These are phyloP conservation scores for Garcileccinum viscosum DNA, from an alignment of 1,284 basidiomycete species.

Conservation along the genomic window DNA sequence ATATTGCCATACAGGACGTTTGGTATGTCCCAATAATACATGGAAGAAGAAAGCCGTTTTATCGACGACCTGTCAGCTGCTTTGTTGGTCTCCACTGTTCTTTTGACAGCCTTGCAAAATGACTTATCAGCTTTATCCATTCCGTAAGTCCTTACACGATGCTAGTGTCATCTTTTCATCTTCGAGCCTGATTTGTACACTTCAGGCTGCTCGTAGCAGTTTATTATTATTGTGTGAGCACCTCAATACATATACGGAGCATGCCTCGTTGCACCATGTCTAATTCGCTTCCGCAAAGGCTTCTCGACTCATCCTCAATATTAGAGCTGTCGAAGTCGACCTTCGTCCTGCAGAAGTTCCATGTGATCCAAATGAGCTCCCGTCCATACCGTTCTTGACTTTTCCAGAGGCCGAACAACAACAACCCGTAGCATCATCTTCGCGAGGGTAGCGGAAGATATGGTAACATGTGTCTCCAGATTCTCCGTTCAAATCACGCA, in stretches of 20 bases:
- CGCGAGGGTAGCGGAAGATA: constrained; percentile 1
- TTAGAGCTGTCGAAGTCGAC: constrained; percentile 17
- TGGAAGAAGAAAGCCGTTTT: not conserved
- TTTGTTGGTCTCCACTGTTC: constrained; percentile 24
- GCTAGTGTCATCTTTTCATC: not conserved
- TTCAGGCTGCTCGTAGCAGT: constrained; percentile 20
- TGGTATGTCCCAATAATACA: constrained; percentile 6
- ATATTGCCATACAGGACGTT: constrained; percentile 19
- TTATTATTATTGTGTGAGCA: constrained; percentile 31
- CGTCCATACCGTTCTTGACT: not conserved
- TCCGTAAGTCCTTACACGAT: constrained; percentile 15
- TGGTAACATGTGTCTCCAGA: not conserved
- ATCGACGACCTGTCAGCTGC: constrained; percentile 6
- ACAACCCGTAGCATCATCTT: constrained; percentile 20
- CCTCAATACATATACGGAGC: not conserved
- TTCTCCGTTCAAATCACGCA: too few relatives aligned
- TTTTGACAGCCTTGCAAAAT: constrained; percentile 22
- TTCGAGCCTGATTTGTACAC: constrained; percentile 12
- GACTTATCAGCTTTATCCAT: constrained; percentile 18
- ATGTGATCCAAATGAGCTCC: constrained; percentile 13
- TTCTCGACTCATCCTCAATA: constrained; percentile 31
- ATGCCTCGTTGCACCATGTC: not conserved
- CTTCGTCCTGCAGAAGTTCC: constrained; percentile 9
- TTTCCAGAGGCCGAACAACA: constrained; percentile 1
- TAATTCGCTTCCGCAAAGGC: constrained; percentile 19